These are phyloP conservation scores for Rutstroemia sp. DNA, from an alignment of 2,329 filamentous ascomycete genomes.

Conservation along the genomic window DNA sequence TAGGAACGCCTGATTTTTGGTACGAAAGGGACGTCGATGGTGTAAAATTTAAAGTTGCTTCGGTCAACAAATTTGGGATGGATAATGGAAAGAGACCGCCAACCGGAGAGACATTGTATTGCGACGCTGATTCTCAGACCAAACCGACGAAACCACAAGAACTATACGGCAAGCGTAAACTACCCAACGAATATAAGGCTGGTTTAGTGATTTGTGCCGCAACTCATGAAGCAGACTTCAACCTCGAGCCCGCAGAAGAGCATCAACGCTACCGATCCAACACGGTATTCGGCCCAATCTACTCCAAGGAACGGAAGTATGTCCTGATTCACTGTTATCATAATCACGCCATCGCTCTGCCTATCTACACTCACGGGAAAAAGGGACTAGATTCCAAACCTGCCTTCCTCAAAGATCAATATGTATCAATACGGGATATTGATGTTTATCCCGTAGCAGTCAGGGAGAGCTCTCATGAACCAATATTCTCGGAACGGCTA, in stretches of 20 bases:
- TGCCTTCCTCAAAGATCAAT: neutral
- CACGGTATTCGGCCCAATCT: neutral
- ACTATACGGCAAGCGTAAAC: neutral
- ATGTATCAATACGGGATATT: neutral
- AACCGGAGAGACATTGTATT: neutral
- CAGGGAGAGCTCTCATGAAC: neutral
- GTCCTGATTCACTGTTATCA: neutral
- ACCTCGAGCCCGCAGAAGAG: neutral
- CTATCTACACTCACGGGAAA: neutral
- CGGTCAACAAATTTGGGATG: neutral
- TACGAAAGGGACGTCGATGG: neutral
- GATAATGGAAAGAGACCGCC: neutral
- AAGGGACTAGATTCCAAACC: neutral
- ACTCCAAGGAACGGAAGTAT: neutral
- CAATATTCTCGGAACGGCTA: neutral
- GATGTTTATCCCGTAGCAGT: neutral
- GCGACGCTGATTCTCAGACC: neutral
- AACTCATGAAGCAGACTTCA: neutral
- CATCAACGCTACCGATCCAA: neutral
- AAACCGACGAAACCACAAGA: neutral
- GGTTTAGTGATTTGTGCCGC: neutral
- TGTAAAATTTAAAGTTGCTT: neutral
- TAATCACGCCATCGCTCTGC: neutral
- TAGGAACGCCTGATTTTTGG: neutral
- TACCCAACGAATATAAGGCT: neutral